These are phyloP conservation scores for Colletotrichum navitas DNA, from an alignment of 2,329 filamentous ascomycete species.

Conservation along the genomic window DNA sequence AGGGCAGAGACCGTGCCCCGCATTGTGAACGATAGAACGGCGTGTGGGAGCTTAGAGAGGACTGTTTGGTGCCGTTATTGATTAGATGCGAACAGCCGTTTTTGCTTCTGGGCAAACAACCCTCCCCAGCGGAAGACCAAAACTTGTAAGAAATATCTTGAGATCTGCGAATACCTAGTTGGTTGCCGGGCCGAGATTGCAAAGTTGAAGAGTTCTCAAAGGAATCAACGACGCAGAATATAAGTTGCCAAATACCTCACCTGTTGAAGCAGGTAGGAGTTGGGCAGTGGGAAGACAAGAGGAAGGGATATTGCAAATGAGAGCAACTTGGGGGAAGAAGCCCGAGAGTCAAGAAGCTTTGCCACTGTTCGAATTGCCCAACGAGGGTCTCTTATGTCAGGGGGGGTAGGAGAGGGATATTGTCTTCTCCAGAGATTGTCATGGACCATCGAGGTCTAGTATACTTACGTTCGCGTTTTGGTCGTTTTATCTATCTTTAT, in stretches of 20 bases:
- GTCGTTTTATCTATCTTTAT: not conserved
- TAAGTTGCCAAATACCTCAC: not conserved
- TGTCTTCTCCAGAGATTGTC: not conserved
- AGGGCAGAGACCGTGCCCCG: not conserved
- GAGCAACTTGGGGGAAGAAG: no score
- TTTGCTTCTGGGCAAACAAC: not conserved
- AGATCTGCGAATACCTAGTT: no score
- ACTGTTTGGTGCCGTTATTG: not conserved
- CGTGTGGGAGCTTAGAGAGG: not conserved
- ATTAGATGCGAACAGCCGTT: not conserved
- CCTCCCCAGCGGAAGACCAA: not conserved
- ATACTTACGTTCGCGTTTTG: no score
- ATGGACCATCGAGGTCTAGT: not conserved
- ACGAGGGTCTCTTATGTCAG: not conserved
- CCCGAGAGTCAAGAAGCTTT: not conserved
- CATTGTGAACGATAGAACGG: not conserved
- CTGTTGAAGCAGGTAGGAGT: not conserved
- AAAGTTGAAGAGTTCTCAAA: no score
- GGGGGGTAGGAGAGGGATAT: no score
- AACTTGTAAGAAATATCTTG: not conserved
- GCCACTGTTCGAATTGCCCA: not conserved
- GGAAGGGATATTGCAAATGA: no score
- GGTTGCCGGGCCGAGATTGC: not conserved
- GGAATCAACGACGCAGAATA: not conserved
- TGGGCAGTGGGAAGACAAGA: not conserved